Evolutionary conservation across 2,329 filamentous ascomycete species (phyloP).

Genomic region (Pyricularia grisea): DNA sequence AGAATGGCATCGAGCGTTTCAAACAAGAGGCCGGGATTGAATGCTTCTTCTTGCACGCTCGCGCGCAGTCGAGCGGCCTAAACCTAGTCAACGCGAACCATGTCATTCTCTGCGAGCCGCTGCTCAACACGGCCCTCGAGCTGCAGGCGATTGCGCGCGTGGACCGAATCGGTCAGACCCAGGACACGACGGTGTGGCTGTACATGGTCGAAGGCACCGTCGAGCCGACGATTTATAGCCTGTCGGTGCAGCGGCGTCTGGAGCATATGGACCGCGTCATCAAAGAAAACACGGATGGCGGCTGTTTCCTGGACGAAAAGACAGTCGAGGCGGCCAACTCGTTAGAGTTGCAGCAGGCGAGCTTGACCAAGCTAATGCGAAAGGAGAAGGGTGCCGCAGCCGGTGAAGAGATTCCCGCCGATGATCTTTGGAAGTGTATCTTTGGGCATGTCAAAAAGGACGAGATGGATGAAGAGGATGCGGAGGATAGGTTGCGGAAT

Average conservation of each 20-base stretch:
- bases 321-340: conserved; percentile 77
- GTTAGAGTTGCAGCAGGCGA: conserved; percentile 67
- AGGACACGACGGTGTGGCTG: conserved; percentile 88
- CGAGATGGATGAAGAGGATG: conserved; percentile 6
- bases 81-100: conserved; percentile 91
- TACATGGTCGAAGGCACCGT: conserved; percentile 88
- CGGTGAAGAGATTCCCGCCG: conserved; percentile 70
- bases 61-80: conserved; percentile 78
- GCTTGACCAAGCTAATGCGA: conserved; percentile 60
- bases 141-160: conserved; percentile 92
- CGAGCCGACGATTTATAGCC: conserved; percentile 83
- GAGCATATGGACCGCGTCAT: conserved; percentile 56
- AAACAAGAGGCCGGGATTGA: conserved; percentile 64
- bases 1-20: conserved; percentile 65
- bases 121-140: conserved; percentile 89
- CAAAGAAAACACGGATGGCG: conserved; percentile 22
- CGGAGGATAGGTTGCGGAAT: neutral
- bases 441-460: conserved; percentile 51
- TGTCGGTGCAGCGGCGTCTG: conserved; percentile 70
- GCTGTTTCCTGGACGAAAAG: neutral
- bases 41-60: conserved; percentile 82
- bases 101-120: conserved; percentile 87
- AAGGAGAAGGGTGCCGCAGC: conserved; percentile 56
- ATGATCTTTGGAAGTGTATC: conserved; percentile 81
- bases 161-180: conserved; percentile 84